phyloP scores from a whole-genome alignment of 2,329 filamentous ascomycete species.

The Arthrobotrys iridis region DNA sequence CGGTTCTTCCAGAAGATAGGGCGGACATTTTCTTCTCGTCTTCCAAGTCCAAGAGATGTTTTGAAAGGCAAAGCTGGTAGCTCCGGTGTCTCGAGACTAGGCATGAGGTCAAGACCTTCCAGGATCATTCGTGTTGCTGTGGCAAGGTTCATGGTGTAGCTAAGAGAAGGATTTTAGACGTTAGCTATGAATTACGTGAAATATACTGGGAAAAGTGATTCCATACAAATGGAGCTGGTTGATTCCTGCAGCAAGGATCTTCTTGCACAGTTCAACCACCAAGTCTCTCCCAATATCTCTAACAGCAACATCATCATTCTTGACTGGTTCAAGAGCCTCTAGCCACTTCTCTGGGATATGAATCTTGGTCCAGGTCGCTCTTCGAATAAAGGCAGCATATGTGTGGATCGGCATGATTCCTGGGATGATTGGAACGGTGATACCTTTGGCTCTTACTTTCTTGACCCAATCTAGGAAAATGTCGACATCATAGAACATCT shows the following conservation, averaged over 20 bases:
- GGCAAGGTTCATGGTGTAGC: conserved; percentile 98
- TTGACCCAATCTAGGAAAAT: conserved; percentile 91
- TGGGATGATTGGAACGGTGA: conserved; percentile 82
- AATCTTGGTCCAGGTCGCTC: conserved; percentile 91
- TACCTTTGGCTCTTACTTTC: conserved; percentile 84
- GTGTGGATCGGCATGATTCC: conserved; percentile 96
- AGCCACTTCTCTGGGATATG: conserved; percentile 83
- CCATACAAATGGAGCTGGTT: conserved; percentile 85
- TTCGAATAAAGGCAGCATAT: conserved; percentile 88
- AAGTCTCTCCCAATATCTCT: conserved; percentile 87
- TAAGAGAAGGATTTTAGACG: conserved; percentile 58
- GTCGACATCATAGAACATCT: conserved; percentile 99
- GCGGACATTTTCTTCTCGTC: conserved; percentile 91
- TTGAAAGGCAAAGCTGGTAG: conserved; percentile 96
- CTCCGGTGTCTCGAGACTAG: conserved; percentile 78
- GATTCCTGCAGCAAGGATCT: conserved; percentile 82
- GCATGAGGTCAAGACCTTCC: conserved; percentile 85
- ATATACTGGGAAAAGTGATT: neutral
- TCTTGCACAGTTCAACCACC: conserved; percentile 88
- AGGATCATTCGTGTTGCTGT: conserved; percentile 93
- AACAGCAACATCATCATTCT: conserved; percentile 94
- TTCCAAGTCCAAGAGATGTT: conserved; percentile 87
- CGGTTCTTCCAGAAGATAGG: conserved; percentile 99
- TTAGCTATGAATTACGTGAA: conserved; percentile 13
- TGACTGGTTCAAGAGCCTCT: conserved; percentile 84